Evolutionary conservation across 2,329 filamentous ascomycete species (phyloP).

Genomic region (Achaetomium macrosporum): DNA sequence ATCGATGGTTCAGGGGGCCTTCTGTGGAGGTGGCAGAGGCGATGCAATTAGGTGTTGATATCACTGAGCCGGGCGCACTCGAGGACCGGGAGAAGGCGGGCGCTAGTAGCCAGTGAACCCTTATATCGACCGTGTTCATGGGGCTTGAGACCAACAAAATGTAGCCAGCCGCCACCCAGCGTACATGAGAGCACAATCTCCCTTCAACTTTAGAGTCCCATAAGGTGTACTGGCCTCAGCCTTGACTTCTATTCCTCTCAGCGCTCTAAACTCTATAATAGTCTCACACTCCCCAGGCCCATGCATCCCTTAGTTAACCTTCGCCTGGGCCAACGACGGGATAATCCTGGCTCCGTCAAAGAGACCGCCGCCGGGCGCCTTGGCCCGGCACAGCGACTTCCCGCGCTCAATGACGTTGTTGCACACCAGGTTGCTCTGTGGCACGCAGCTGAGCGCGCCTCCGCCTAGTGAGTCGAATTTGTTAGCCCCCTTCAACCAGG

Average conservation of each 20-base stretch:
- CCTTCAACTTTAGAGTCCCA: too few species aligned
- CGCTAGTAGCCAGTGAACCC: too few species aligned
- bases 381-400: conserved; percentile 27
- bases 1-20: conserved; percentile 51
- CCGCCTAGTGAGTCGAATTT: conserved; percentile 12
- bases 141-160: too few species aligned
- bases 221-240: too few species aligned
- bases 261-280: not conserved
- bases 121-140: too few species aligned
- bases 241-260: not conserved
- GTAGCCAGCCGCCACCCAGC: too few species aligned
- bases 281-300: not conserved
- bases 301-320: conserved; percentile 23
- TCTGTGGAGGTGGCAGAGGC: conserved; percentile 47
- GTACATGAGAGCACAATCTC: too few species aligned
- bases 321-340: conserved; percentile 22
- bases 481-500: not conserved
- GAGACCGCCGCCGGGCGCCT: conserved; percentile 21
- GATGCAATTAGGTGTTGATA: conserved; percentile 42
- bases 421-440: conserved; percentile 18
- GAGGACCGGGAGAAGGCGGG: conserved; percentile 31
- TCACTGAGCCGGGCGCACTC: conserved; percentile 40
- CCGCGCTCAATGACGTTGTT: conserved; percentile 22
- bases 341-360: conserved; percentile 27
- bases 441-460: conserved; percentile 20